Conservation (phyloP, 2,329 filamentous ascomycete species). For the Aspergillus fischeri region DNA sequence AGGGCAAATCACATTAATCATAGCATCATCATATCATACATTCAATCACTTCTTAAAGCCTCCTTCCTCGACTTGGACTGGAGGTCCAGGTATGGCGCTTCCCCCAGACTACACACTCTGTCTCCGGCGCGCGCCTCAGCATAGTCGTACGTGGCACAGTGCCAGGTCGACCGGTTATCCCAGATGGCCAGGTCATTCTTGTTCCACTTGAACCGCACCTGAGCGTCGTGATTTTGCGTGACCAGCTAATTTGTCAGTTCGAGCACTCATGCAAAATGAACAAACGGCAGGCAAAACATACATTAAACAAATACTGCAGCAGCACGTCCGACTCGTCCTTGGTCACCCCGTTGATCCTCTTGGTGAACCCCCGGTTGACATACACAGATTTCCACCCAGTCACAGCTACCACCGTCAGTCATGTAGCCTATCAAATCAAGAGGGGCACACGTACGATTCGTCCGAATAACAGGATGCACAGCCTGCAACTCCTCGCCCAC, state of each 20-base stretch:
- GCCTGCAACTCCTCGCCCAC: constrained; percentile 49
- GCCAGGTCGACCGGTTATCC: constrained; percentile 38
- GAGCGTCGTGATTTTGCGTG: constrained; percentile 48
- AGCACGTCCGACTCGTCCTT: constrained; percentile 43
- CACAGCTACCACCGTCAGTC: constrained; percentile 35
- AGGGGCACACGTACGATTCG: constrained; percentile 42
- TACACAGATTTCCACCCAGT: constrained; percentile 60
- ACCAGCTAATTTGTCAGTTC: constrained; percentile 23
- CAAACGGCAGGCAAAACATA: constrained; percentile 37
- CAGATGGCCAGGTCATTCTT: constrained; percentile 41
- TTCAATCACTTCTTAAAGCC: constrained; percentile 16
- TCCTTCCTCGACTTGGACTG: constrained; percentile 36
- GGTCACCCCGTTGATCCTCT: constrained; percentile 43
- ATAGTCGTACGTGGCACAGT: constrained; percentile 34
- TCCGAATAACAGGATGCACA: constrained; percentile 54
- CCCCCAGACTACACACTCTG: constrained; percentile 49
- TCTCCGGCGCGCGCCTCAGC: constrained; percentile 43
- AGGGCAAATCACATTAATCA: background rate
- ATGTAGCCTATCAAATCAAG: background rate
- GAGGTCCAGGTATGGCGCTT: constrained; percentile 50
- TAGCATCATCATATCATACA: background rate
- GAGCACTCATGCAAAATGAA: constrained; percentile 8
- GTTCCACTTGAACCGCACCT: constrained; percentile 49
- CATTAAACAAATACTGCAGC: constrained; percentile 40
- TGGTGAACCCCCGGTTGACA: constrained; percentile 40